Conservation (phyloP, 2,329 filamentous ascomycete species). For the Phialemoniopsis sp. region DNA sequence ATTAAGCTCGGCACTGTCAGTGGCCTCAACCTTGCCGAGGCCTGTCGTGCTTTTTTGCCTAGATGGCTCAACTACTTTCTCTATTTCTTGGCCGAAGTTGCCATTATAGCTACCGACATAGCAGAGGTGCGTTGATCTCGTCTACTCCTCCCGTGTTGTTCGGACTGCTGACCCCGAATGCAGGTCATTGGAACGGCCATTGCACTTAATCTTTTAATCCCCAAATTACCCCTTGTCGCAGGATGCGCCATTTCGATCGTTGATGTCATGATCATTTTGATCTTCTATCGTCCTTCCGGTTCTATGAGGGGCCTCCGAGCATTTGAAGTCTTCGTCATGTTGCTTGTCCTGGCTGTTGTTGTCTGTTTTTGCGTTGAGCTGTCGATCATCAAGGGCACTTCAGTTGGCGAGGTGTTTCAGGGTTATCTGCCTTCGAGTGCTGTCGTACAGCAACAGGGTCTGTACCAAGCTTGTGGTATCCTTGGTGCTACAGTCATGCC, state of each 20-base stretch:
- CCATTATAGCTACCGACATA: constrained; percentile 69
- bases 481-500: constrained; percentile 74
- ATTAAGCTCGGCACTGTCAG: constrained; percentile 68
- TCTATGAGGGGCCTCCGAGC: constrained; percentile 53
- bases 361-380: constrained; percentile 69
- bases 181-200: constrained; percentile 69
- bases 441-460: constrained; percentile 51
- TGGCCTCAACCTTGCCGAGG: constrained; percentile 62
- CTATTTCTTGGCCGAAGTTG: constrained; percentile 58
- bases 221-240: constrained; percentile 60
- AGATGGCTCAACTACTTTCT: constrained; percentile 60
- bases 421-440: constrained; percentile 61
- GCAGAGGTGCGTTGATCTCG: constrained; percentile 45
- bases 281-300: constrained; percentile 61
- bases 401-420: constrained; percentile 55
- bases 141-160: too few species aligned
- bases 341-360: constrained; percentile 63
- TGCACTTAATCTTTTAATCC: constrained; percentile 61
- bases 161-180: constrained; percentile 6
- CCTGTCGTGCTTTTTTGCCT: constrained; percentile 61
- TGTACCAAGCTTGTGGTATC: constrained; percentile 71
- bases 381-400: constrained; percentile 52
- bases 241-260: constrained; percentile 66
- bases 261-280: constrained; percentile 63
- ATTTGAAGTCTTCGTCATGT: constrained; percentile 63